Evolutionary conservation across 139 green algal species (phyloP).

Genomic region (Tetradesmus lagerheimii): DNA sequence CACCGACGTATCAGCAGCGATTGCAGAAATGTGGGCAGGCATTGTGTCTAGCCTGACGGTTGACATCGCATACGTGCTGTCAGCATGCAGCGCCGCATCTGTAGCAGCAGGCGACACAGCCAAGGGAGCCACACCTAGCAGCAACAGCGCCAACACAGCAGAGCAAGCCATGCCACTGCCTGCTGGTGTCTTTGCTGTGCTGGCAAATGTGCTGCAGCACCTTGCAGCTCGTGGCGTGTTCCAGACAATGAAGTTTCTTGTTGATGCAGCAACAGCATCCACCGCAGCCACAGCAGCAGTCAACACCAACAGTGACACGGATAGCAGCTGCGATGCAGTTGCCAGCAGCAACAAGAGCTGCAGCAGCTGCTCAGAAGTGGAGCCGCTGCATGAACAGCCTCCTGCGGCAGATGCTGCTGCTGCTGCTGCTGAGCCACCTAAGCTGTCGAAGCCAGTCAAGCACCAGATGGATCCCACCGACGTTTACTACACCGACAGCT

Average conservation of each 20-base stretch:
- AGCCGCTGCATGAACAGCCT: neutral
- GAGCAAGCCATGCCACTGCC: neutral
- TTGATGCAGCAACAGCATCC: neutral
- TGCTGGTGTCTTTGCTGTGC: neutral
- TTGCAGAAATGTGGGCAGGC: neutral
- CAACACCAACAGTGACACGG: neutral
- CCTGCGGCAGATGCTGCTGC: neutral
- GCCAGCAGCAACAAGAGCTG: neutral
- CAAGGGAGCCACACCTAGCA: neutral
- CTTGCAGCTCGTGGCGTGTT: neutral
- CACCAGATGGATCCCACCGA: neutral
- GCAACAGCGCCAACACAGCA: neutral
- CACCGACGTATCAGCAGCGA: neutral
- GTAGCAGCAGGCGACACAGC: neutral
- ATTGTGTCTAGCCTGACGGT: neutral
- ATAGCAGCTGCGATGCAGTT: neutral
- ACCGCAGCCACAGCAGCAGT: conserved; percentile 6
- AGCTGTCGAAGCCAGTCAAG: neutral
- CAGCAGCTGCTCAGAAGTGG: conserved; percentile 10
- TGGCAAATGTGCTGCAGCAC: neutral
- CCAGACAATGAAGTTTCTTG: neutral
- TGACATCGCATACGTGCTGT: neutral
- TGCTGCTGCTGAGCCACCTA: neutral
- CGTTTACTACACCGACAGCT: neutral
- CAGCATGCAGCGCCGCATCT: neutral